phyloP scores from a whole-genome alignment of 202 grass and related monocot species.

The Zizania palustris region DNA sequence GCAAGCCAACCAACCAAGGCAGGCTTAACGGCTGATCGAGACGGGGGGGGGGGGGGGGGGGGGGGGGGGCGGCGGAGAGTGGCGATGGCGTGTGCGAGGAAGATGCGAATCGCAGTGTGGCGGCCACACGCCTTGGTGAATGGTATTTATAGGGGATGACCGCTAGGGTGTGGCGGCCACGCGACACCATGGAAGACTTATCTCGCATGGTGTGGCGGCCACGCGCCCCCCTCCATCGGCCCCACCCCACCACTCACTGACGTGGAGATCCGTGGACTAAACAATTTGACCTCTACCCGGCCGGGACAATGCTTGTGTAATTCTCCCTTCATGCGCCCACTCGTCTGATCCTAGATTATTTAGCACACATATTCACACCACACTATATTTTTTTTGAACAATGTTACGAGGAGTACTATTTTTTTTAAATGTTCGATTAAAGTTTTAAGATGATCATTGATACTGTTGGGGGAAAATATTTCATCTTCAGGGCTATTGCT shows the following conservation, averaged over 20 bases:
- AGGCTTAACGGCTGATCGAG: background rate
- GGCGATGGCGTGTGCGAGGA: conserved; percentile 20
- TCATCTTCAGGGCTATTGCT: too few species aligned
- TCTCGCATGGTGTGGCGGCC: background rate
- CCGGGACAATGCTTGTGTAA: background rate
- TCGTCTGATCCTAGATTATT: too few species aligned
- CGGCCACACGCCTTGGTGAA: conserved; percentile 59
- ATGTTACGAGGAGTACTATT: too few species aligned
- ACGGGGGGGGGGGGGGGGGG: too few species aligned
- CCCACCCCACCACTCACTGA: conserved; percentile 14
- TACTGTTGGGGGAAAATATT: too few species aligned
- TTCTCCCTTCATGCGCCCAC: background rate
- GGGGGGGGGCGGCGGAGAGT: too few species aligned
- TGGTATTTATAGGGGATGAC: conserved; percentile 53
- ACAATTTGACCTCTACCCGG: background rate
- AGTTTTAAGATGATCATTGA: too few species aligned
- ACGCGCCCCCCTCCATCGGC: background rate
- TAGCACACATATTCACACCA: too few species aligned
- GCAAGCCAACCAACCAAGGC: background rate
- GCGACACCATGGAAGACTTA: too few species aligned
- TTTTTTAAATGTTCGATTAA: too few species aligned
- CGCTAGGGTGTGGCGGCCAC: conserved; percentile 29
- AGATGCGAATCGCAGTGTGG: conserved; percentile 47
- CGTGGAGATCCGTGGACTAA: background rate
- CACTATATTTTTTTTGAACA: too few species aligned